Evolutionary conservation across 139 green algal species (phyloP), one percentile per base, ranked within the genome.

Genomic region (Chlamydomonas incerta): DNA sequence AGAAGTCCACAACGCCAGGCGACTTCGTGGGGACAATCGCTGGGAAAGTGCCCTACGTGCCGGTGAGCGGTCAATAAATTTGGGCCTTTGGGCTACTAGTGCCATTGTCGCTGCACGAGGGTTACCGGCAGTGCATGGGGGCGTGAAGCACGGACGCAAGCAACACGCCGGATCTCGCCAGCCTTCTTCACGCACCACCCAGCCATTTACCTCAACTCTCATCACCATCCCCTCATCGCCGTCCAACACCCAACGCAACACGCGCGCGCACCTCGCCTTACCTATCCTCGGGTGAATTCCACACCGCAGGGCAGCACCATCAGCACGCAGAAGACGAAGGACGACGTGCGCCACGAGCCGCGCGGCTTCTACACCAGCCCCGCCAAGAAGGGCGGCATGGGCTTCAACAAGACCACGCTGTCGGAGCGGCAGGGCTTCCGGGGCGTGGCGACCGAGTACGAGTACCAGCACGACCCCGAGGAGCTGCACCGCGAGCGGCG

Each of bases 311-410:
- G 80, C 68, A 24, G 28, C 34, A 79, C 46, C 35, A 62, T 90
- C 0, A 81, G 74, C 13, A 55, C 81, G 3, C 85, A 87, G 34
- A 90, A 88, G 77, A 92, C 88, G 35, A 93, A 91, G 60, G 91
- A 81, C 0, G 91, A 94, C 28, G 41, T 93, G 0, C 34, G 70
- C 35, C 47, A 34, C 50, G 62, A 87, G 47, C 91, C 93, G 1
- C 89, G 83, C 24, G 93, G 93, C 70, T 91, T 96, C 37, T 91
- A 93, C 62, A 96, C 93, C 26, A 83, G 37, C 2, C 92, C 93
- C 29, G 81, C 85, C 34, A 96, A 96, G 77, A 93, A 92, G 73
- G 94, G 94, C 62, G 84, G 63, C 34, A 84, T 84, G 33, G 91
- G 91, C 35, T 86, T 88, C 26, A 92, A 93, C 82, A 94, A 94